Conservation (phyloP, 371 early-diverging fungal genomes). For the Fennellomyces sp. region DNA sequence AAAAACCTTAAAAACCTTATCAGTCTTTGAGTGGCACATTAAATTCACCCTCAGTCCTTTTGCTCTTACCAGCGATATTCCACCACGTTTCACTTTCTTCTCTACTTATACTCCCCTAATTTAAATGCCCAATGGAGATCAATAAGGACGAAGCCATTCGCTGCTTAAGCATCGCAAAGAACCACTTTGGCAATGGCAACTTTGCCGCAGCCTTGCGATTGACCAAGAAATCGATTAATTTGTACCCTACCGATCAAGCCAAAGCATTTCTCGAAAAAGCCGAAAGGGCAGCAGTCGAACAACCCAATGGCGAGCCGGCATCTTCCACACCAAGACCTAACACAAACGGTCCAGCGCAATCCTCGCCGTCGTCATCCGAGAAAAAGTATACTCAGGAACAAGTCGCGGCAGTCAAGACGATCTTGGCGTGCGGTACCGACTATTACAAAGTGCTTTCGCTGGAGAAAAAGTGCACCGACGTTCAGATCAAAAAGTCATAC, state of each 20-base stretch:
- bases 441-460: conserved; percentile 92
- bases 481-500: conserved; percentile 96
- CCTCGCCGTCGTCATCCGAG: conserved; percentile 13
- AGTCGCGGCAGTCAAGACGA: conserved; percentile 75
- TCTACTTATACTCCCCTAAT: not conserved
- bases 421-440: conserved; percentile 74
- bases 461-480: conserved; percentile 77
- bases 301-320: not conserved
- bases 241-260: conserved; percentile 78
- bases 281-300: conserved; percentile 32
- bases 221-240: conserved; percentile 77
- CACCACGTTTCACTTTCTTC: no score
- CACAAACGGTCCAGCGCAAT: conserved; percentile 9
- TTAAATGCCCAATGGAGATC: conserved; percentile 65
- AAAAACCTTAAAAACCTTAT: not conserved
- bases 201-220: conserved; percentile 75
- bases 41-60: not conserved
- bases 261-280: conserved; percentile 55
- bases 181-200: conserved; percentile 66
- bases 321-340: not conserved
- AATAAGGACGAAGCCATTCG: conserved; percentile 90
- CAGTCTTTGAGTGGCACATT: no score
- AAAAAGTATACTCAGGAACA: conserved; percentile 84
- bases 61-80: not conserved
- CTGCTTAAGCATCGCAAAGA: conserved; percentile 79